A percentile compares a stretch with the other conserved stretches of the same genome.
Conservation (phyloP, 495 filamentous ascomycete species). For the Aspergillus taichungensis region DNA sequence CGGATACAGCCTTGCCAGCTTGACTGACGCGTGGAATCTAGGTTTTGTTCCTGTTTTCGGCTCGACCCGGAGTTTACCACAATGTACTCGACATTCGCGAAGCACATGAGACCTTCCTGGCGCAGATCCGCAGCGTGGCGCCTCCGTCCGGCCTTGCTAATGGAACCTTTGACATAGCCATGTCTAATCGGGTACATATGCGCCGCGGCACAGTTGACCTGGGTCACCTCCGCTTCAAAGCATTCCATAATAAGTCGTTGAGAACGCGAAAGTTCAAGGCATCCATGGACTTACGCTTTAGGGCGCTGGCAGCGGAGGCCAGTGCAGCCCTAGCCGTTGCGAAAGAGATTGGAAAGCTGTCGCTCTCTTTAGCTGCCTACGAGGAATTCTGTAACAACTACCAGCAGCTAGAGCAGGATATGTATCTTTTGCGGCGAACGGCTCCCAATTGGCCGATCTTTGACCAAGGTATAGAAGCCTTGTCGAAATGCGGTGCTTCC, state of each 20-base stretch:
- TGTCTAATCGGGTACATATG: conserved; percentile 13
- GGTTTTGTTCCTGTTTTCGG: conserved; percentile 30
- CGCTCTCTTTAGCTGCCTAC: conserved; percentile 73
- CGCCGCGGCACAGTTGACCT: conserved; percentile 18
- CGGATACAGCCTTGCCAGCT: not conserved
- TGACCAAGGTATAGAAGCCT: conserved; percentile 79
- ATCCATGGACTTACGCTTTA: conserved; percentile 19
- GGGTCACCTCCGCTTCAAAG: conserved; percentile 21
- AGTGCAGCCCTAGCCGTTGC: conserved; percentile 66
- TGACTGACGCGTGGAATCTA: conserved; percentile 4
- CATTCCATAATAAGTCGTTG: conserved; percentile 22
- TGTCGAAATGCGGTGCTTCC: conserved; percentile 67
- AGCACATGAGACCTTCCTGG: conserved; percentile 37
- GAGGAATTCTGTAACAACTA: conserved; percentile 84
- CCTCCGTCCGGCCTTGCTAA: conserved; percentile 20
- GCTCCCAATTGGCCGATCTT: conserved; percentile 71
- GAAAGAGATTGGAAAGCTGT: conserved; percentile 64
- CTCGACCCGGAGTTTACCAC: conserved; percentile 31
- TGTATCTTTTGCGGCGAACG: conserved; percentile 56
- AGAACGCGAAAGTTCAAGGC: conserved; percentile 20
- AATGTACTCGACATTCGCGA: conserved; percentile 35
- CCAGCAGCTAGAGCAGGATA: conserved; percentile 69
- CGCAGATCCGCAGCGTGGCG: conserved; percentile 21
- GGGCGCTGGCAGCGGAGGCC: conserved; percentile 55
- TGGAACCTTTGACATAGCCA: conserved; percentile 12